Evolutionary conservation across 2,329 filamentous ascomycete genomes (phyloP).

Genomic region (Pseudogymnoascus sp.): DNA sequence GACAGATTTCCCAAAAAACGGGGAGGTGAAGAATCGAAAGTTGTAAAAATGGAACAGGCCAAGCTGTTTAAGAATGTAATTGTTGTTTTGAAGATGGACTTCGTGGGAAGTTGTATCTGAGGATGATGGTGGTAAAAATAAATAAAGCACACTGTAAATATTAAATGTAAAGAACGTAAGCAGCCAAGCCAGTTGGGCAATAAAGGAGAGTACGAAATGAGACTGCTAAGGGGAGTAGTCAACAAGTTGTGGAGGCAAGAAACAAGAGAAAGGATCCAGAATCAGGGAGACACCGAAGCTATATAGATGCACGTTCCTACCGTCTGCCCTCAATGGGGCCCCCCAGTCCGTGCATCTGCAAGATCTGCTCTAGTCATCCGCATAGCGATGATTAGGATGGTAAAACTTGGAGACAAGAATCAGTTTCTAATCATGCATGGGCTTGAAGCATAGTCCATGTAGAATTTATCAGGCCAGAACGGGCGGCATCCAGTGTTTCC

Average conservation of each 20-base stretch:
- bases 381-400: constrained; percentile 3
- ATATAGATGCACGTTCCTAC: constrained; percentile 3
- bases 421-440: constrained; percentile 7
- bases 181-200: constrained; percentile 47
- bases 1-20: constrained; percentile 14
- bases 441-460: constrained; percentile 5
- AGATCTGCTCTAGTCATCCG: constrained; percentile 6
- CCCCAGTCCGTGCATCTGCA: neutral
- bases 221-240: constrained; percentile 29
- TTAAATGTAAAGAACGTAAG: constrained; percentile 42
- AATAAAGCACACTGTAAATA: constrained; percentile 22
- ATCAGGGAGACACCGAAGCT: constrained; percentile 34
- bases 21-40: constrained; percentile 27
- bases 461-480: neutral
- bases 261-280: constrained; percentile 15
- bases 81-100: constrained; percentile 18
- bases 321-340: neutral
- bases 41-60: constrained; percentile 26
- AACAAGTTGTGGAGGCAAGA: constrained; percentile 28
- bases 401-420: constrained; percentile 3
- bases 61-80: constrained; percentile 40
- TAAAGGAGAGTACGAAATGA: constrained; percentile 37
- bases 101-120: constrained; percentile 17
- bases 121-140: constrained; percentile 25
- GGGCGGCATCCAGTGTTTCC: neutral